phyloP scores from a whole-genome alignment of 257 asterid genomes.

The Coffea canephora region DNA sequence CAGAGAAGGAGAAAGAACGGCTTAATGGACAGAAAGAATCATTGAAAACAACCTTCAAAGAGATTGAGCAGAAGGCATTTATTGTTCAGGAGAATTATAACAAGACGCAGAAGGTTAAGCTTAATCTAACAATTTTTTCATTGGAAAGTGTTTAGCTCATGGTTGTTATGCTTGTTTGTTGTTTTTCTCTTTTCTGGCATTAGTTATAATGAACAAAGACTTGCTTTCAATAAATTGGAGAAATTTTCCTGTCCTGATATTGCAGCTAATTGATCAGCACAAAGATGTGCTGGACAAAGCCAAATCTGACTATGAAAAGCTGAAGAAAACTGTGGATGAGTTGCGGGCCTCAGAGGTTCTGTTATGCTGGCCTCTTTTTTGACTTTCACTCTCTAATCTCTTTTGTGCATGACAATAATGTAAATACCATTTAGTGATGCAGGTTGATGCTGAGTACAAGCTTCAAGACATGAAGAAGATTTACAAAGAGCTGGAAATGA shows the following conservation, averaged over 20 bases:
- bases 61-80: slow-evolving; percentile 78
- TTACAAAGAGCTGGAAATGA: slow-evolving; percentile 61
- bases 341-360: slow-evolving; percentile 85
- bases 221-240: not conserved
- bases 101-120: slow-evolving; percentile 68
- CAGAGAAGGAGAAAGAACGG: slow-evolving; percentile 66
- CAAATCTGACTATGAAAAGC: slow-evolving; percentile 66
- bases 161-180: not conserved
- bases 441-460: slow-evolving; percentile 98
- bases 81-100: slow-evolving; percentile 74
- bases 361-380: slow-evolving; percentile 9
- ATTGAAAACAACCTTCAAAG: slow-evolving; percentile 60
- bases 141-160: too few species aligned
- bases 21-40: slow-evolving; percentile 59
- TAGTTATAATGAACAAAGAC: not conserved
- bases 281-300: slow-evolving; percentile 60
- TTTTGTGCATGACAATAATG: slow-evolving; percentile 7
- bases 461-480: slow-evolving; percentile 81
- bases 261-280: slow-evolving; percentile 79
- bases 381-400: slow-evolving; percentile 7
- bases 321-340: slow-evolving; percentile 81
- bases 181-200: slow-evolving; percentile 5
- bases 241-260: not conserved
- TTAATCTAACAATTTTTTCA: slow-evolving; percentile 2
- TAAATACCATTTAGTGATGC: slow-evolving; percentile 19